Percentiles rank a stretch among this genome's conserved stretches.
Evolutionary conservation across 2,329 filamentous ascomycete genomes (phyloP).

Genomic region (Lachnellula cervina): DNA sequence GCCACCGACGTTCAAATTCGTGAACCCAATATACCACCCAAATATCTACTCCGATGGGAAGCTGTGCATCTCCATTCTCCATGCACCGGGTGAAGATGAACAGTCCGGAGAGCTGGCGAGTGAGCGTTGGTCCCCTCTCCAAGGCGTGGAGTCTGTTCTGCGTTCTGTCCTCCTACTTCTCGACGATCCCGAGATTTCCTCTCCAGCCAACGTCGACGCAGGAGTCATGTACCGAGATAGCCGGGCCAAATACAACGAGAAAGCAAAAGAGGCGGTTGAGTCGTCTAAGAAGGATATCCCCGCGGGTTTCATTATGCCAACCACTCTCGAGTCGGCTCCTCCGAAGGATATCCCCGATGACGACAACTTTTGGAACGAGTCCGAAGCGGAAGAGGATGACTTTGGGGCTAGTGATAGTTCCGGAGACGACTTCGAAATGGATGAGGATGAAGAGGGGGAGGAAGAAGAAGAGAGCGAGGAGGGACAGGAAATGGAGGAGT

Average conservation of each 20-base stretch:
- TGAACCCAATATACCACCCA: slow-evolving; percentile 76
- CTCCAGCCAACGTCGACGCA: slow-evolving; percentile 91
- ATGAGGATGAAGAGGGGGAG: slow-evolving; percentile 53
- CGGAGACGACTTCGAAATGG: slow-evolving; percentile 56
- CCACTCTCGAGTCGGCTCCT: slow-evolving; percentile 57
- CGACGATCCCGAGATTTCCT: slow-evolving; percentile 89
- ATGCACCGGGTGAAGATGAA: slow-evolving; percentile 84
- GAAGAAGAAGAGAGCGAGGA: slow-evolving; percentile 54
- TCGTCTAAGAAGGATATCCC: slow-evolving; percentile 76
- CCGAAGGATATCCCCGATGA: slow-evolving; percentile 64
- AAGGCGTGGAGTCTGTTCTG: slow-evolving; percentile 90
- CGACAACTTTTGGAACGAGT: slow-evolving; percentile 77
- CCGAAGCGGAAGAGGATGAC: slow-evolving; percentile 65
- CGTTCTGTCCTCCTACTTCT: slow-evolving; percentile 88
- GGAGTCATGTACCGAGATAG: slow-evolving; percentile 78
- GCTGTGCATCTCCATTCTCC: slow-evolving; percentile 94
- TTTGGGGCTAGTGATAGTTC: slow-evolving; percentile 68
- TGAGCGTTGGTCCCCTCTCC: slow-evolving; percentile 91
- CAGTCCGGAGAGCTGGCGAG: slow-evolving; percentile 86
- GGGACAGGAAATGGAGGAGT: slow-evolving; percentile 30
- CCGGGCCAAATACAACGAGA: slow-evolving; percentile 62
- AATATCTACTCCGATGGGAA: slow-evolving; percentile 90
- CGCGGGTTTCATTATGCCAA: slow-evolving; percentile 75
- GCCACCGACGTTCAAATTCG: slow-evolving; percentile 85
- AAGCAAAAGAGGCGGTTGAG: slow-evolving; percentile 66